Conservation (phyloP, 2,329 filamentous ascomycete genomes). For the Bipolaris gigantea region DNA sequence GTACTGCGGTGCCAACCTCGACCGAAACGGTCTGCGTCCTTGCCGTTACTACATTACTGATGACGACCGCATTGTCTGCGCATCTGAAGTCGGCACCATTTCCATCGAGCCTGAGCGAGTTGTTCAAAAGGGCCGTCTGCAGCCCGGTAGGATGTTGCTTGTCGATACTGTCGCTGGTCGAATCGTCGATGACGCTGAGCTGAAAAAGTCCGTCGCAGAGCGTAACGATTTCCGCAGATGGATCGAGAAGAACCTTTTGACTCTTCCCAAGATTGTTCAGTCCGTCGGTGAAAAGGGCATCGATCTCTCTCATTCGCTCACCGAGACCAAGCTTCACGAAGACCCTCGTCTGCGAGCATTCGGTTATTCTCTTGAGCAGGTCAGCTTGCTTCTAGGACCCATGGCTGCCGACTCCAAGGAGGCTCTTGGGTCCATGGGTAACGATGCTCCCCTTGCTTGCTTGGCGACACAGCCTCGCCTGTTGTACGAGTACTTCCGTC, state of each 20-base stretch:
- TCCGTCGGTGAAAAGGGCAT: constrained; percentile 60
- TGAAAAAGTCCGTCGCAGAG: constrained; percentile 85
- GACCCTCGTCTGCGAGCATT: constrained; percentile 84
- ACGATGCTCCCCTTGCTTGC: constrained; percentile 90
- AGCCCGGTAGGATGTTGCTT: constrained; percentile 93
- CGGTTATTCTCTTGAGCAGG: constrained; percentile 93
- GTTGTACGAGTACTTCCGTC: constrained; percentile 94
- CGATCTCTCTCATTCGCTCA: constrained; percentile 68
- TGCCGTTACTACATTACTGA: constrained; percentile 97
- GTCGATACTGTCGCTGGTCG: constrained; percentile 89
- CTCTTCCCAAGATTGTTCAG: constrained; percentile 73
- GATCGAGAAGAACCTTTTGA: constrained; percentile 84
- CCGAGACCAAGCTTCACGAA: constrained; percentile 73
- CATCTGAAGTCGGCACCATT: constrained; percentile 94
- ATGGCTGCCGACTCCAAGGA: constrained; percentile 99
- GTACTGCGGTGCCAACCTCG: constrained; percentile 95
- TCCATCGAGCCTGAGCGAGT: constrained; percentile 86
- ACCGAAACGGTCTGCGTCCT: constrained; percentile 91
- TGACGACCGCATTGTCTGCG: constrained; percentile 95
- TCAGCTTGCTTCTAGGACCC: constrained; percentile 85
- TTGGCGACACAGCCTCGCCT: constrained; percentile 86
- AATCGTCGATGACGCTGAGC: constrained; percentile 90
- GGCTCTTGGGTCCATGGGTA: constrained; percentile 95
- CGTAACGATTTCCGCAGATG: constrained; percentile 86
- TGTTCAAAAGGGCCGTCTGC: constrained; percentile 88